Evolutionary conservation across 257 asterid species (phyloP).

Genomic region (Nicotiana knightiana): DNA sequence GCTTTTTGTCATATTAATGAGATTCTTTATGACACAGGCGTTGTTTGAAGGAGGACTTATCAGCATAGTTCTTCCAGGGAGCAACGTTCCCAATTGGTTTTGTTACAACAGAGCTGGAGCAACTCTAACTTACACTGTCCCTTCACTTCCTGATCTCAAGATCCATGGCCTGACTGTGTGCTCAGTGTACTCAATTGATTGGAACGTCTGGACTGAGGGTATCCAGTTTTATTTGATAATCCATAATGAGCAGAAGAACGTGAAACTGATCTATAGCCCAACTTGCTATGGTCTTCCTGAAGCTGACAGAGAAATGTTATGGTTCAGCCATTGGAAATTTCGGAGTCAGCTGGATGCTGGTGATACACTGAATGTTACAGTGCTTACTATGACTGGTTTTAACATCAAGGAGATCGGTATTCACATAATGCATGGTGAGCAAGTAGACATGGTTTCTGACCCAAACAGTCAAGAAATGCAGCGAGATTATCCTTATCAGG

Average conservation of each 20-base stretch:
- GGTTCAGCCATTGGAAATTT: background rate
- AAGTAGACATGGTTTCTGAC: background rate
- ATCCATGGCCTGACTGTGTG: background rate
- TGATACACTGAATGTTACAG: background rate
- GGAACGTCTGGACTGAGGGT: background rate
- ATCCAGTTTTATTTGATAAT: background rate
- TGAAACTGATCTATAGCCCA: background rate
- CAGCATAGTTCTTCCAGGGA: background rate
- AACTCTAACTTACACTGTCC: background rate
- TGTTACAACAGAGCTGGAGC: background rate
- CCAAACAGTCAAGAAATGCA: background rate
- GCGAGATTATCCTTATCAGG: background rate
- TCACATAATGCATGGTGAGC: background rate
- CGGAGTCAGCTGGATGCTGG: background rate
- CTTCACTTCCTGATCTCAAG: background rate
- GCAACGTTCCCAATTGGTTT: background rate
- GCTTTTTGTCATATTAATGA: background rate
- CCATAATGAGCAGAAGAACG: background rate
- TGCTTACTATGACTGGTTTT: background rate
- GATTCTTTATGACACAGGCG: background rate
- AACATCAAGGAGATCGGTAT: background rate
- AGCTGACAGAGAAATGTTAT: background rate
- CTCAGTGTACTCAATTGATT: background rate
- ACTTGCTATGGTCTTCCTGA: background rate
- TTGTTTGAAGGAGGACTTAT: background rate